Conservation (phyloP, 2,329 filamentous ascomycete genomes). For the Penicillium rolfsii region DNA sequence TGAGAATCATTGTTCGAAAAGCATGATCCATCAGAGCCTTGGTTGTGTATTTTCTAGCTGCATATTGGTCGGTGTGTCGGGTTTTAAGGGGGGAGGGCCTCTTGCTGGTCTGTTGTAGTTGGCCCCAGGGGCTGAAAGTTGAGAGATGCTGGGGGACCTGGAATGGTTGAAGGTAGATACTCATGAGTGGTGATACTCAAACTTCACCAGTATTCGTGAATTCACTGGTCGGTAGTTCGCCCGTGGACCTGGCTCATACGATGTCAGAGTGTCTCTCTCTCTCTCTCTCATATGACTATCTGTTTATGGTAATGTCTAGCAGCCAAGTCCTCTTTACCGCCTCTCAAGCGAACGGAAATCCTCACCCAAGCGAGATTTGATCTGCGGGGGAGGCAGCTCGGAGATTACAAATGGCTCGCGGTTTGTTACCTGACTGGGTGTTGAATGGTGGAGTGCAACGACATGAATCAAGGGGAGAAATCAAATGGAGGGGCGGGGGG, state of each 20-base stretch:
- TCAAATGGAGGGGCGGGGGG: background rate
- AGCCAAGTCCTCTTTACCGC: background rate
- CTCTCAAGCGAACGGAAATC: background rate
- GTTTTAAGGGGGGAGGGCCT: background rate
- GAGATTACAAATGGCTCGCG: background rate
- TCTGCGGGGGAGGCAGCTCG: slow-evolving; percentile 8
- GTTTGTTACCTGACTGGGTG: background rate
- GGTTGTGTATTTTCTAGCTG: slow-evolving; percentile 11
- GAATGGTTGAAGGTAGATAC: background rate
- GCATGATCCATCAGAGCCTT: slow-evolving; percentile 1
- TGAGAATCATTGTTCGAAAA: background rate
- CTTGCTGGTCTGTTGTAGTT: background rate
- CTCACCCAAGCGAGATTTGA: slow-evolving; percentile 5
- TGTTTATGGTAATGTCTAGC: background rate
- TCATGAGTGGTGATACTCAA: too few species aligned
- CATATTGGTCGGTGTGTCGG: slow-evolving; percentile 6
- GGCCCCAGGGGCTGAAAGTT: background rate
- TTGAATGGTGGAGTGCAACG: background rate
- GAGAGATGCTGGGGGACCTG: background rate
- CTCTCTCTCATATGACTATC: background rate
- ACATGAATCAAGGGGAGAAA: background rate
- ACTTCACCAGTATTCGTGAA: background rate
- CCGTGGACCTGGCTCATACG: background rate
- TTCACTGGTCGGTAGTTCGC: background rate
- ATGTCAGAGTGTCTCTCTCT: background rate